Percentiles rank a stretch among this genome's conserved stretches.
phyloP scores from a whole-genome alignment of 192 early-diverging fungal genomes.

The Podila epigama region DNA sequence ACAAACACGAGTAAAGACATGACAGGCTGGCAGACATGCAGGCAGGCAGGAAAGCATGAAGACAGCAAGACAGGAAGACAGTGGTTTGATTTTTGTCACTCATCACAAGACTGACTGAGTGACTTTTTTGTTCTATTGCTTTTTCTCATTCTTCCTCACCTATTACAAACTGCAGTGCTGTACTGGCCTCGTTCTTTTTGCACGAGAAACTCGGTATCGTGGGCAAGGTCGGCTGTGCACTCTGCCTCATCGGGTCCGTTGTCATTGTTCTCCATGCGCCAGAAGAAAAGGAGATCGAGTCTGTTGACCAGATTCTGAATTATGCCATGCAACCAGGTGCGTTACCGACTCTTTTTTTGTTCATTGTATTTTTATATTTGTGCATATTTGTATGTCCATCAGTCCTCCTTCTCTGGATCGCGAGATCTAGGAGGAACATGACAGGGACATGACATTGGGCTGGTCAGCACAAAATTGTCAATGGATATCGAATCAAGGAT shows the following conservation, averaged over 20 bases:
- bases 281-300: constrained; percentile 78
- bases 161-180: constrained; percentile 60
- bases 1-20: background rate
- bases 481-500: too few relatives aligned
- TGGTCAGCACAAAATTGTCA: too few relatives aligned
- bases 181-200: constrained; percentile 88
- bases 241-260: constrained; percentile 89
- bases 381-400: too few relatives aligned
- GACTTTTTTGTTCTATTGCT: too few relatives aligned
- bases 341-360: too few relatives aligned
- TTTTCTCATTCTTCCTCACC: background rate
- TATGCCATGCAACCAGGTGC: constrained; percentile 81
- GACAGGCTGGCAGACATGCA: background rate
- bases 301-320: constrained; percentile 84
- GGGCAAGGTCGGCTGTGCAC: constrained; percentile 89
- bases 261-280: constrained; percentile 89
- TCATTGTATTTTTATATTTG: constrained; percentile 4
- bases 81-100: background rate
- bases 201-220: constrained; percentile 83
- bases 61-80: background rate
- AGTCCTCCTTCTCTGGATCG: too few relatives aligned
- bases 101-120: background rate
- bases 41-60: background rate
- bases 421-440: too few relatives aligned
- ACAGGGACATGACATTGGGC: too few relatives aligned